Evolutionary conservation across 495 filamentous ascomycete genomes (phyloP).

Genomic region (Acidomyces sp.): DNA sequence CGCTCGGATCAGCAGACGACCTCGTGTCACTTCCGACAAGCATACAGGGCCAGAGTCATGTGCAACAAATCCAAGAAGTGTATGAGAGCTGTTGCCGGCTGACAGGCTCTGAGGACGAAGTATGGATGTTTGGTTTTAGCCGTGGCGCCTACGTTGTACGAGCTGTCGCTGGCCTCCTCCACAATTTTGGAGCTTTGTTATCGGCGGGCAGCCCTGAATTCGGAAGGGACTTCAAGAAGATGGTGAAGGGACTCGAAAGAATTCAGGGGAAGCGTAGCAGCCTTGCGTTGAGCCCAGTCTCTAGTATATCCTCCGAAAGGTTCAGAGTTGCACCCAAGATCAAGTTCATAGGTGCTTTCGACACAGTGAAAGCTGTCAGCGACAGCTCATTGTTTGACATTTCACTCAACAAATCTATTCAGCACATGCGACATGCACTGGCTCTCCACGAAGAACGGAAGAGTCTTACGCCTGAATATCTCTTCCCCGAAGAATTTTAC

Average conservation of each 20-base stretch:
- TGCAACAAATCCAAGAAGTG: conserved; percentile 13
- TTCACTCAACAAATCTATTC: conserved; percentile 14
- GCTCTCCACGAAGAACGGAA: conserved; percentile 15
- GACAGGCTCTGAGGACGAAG: conserved; percentile 9
- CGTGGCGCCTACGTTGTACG: conserved; percentile 15
- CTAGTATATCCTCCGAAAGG: not conserved
- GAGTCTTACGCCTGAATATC: conserved; percentile 5
- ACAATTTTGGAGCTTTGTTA: conserved; percentile 8
- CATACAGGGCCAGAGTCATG: conserved; percentile 5
- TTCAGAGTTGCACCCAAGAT: conserved; percentile 6
- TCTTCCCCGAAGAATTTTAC: conserved; percentile 9
- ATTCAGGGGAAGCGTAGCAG: not conserved
- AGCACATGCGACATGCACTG: conserved; percentile 16
- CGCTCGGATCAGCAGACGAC: conserved; percentile 13
- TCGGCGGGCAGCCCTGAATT: conserved; percentile 14
- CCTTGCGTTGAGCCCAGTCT: conserved; percentile 8
- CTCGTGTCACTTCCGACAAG: conserved; percentile 1
- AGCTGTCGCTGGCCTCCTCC: conserved; percentile 16
- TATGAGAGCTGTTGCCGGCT: conserved; percentile 15
- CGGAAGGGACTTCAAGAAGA: conserved; percentile 15
- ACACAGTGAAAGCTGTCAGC: conserved; percentile 11
- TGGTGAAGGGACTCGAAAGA: conserved; percentile 14
- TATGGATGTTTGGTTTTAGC: conserved; percentile 18
- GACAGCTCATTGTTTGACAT: conserved; percentile 9
- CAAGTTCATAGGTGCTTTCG: conserved; percentile 17